Base-by-base conservation (phyloP, 2,329 filamentous ascomycete genomes). In the Lizonia empirigonia region DNA sequence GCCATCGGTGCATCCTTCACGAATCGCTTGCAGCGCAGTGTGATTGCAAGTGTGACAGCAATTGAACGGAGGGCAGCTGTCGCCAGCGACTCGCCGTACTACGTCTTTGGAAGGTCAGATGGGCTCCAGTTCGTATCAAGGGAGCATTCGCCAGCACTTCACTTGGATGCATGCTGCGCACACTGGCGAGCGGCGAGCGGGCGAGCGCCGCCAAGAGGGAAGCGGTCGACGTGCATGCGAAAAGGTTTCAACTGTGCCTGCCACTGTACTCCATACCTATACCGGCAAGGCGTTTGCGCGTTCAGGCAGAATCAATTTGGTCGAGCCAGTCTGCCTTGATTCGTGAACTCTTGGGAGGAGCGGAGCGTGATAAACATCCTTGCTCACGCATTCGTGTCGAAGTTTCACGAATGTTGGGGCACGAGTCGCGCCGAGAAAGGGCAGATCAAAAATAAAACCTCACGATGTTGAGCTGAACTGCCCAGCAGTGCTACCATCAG, bases 311-410 rank as follows among this genome's bases (percentile, higher is more conserved):
- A 46, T n/a, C n/a, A n/a, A n/a, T n/a, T n/a, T n/a, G 35, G 50
- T 59, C 42, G 39, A 41, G 49, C 10, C 53, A 58, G 55, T 38
- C 54, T 50, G 51, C 38, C 47, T 47, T 62, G 62, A 65, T 66
- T 64, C 58, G 62, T 59, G 50, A 62, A 33, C 41, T 30, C 46
- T 41, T 44, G 34, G 53, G 48, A 55, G 54, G 50, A 60, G 56
- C 55, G 56, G 58, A 45, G 60, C 52, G 58, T 63, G 63, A 64
- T 58, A 52, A 55, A 48, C 41, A 61, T 44, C 62, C 61, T 58
- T 56, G 58, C 47, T 44, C 44, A 36, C 46, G 44, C 50, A 55
- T 50, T 55, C 55, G 46, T 56, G 59, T 61, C 44, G 44, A 53
- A 55, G 58, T 60, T 62, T 62, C 58, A 65, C 38, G 42, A 52